Conservation (phyloP, 116 monocot genomes). For the Cymodocea nodosa region DNA sequence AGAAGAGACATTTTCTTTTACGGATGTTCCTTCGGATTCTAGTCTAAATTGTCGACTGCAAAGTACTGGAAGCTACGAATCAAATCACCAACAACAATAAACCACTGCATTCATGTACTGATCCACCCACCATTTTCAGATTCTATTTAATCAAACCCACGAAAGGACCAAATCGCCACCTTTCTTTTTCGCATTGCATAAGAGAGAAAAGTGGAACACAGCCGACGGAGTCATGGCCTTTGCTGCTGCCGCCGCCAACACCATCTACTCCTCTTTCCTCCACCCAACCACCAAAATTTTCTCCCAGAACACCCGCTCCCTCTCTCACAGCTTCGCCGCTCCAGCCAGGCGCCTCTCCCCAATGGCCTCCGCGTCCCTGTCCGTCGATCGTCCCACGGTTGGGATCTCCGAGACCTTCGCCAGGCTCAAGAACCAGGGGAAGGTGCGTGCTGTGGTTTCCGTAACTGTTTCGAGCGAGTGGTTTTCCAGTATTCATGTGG, state of each 20-base stretch:
- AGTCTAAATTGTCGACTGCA: too few relatives aligned
- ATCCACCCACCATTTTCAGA: too few relatives aligned
- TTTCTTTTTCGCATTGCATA: neutral
- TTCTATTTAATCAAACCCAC: too few relatives aligned
- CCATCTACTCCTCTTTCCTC: conserved; percentile 5
- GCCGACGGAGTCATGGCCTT: neutral
- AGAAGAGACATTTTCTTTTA: too few relatives aligned
- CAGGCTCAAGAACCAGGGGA: conserved; percentile 43
- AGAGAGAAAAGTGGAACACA: neutral
- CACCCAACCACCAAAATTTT: neutral
- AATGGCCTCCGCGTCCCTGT: conserved; percentile 44
- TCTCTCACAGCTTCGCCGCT: neutral
- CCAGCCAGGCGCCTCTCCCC: neutral
- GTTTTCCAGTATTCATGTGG: too few relatives aligned
- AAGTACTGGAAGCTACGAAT: too few relatives aligned
- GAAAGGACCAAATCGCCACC: too few relatives aligned
- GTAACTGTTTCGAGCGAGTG: neutral
- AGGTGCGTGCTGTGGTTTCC: conserved; percentile 20
- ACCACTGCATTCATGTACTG: too few relatives aligned
- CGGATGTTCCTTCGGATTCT: too few relatives aligned
- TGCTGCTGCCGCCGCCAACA: neutral
- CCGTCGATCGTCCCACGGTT: conserved; percentile 16
- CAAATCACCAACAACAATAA: too few relatives aligned
- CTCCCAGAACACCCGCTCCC: neutral
- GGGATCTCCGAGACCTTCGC: conserved; percentile 62